Base-by-base conservation (phyloP, 495 filamentous ascomycete species). In the Penicillium maclennaniae region DNA sequence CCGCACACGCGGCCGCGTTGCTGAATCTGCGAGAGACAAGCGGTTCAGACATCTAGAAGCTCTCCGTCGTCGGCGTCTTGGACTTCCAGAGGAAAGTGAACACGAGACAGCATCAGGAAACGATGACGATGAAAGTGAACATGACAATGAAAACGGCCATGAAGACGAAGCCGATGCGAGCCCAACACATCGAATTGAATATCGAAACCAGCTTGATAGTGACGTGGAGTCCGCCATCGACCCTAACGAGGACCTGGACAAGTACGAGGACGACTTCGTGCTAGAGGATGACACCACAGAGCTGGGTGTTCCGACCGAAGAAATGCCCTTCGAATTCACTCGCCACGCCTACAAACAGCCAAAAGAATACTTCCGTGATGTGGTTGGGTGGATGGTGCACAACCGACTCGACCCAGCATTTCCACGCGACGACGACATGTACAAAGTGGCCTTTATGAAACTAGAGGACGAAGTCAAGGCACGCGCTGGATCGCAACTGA, bases 311-410 rank as follows among this genome's bases (percentile, higher is more conserved):
- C 87, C 85, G 0, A 75, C 69, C 1, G 67, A 76, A 15, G 75
- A 74, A 3, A 83, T 92, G 2, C 91, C 91, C 0, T 71, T 95
- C 9, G 72, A 90, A 58, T 91, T 90, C 61, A 88, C 83, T 3
- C 63, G 73, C 12, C 79, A 86, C 44, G 75, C 80, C 0, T 81
- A 86, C 56, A 85, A 84, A 54, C 84, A 88, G 39, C 65, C 85
- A 0, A 85, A 86, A 47, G 85, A 90, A 27, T 84, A 91, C 51
- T 95, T 96, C 71, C 83, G 82, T 37, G 80, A 85, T 58, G 88
- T 81, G 0, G 74, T 96, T 0, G 87, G 89, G 66, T 95, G 89
- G 89, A 84, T 92, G 68, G 83, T 95, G 2, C 82, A 84, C 49
- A 85, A 82, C 60, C 83, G 86, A 53, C 72, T 96, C 38, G 87